Base-by-base conservation (phyloP, 345 rosid species). In the Draba incana region DNA sequence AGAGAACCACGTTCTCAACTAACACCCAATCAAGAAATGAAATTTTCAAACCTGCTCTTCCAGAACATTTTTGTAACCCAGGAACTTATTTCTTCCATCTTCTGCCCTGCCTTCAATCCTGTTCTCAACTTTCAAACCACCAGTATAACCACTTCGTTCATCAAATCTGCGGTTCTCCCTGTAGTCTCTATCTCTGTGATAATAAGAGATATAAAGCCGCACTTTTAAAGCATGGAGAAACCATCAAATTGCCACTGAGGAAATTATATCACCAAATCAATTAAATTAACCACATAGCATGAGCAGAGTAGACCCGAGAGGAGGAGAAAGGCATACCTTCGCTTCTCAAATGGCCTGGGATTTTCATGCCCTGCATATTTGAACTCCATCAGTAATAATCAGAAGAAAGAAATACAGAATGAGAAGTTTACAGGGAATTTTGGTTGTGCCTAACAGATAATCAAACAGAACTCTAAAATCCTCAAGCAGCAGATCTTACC, bases 321-420 rank as follows among this genome's bases (percentile, higher is more conserved):
- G 14, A 62, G 48, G 33, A 55, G 64, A 35, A 35, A 74, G 55
- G 50, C 33, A 59, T 55, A 89, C 99, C 84, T 81, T 74, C 60
- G 81, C 53, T 68, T 84, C 57, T 86, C 92, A 70, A 75, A 72
- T 24, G 88, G 76, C 76, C 81, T 84, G 47, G 80, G 69, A 72
- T 80, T 80, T 78, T 90, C 88, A 62, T 76, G 79, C 74, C 90
- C 99, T 94, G 88, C 82, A 82, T 54, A 75, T 69, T 47, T 24
- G 52, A 74, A 51, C 41, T 37, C 41, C 10, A 33, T 65, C 5
- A 10, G 24, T 57, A 49, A 43, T 27, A 44, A 66, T 64, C 54
- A 71, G 46, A 66, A 28, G 48, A 51, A 64, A 47, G 30, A 54
- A 61, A 51, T 53, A 39, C 55, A 44, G 42, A 77, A 57, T 4